Conservation (phyloP, 1,139 yeast genomes). For the Candida smagusa region DNA sequence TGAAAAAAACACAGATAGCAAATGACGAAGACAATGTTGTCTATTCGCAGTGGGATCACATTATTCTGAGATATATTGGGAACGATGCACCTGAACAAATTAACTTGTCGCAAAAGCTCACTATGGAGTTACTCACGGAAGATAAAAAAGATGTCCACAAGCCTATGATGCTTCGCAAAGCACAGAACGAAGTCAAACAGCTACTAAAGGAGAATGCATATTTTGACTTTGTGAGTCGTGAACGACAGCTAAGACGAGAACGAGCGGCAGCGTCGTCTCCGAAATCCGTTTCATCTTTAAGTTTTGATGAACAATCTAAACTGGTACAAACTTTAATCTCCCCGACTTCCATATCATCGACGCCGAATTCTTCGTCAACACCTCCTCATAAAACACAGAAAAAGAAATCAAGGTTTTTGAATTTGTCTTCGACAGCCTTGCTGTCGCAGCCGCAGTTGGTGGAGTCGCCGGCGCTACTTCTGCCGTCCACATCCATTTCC, state of each 20-base stretch:
- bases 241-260: neutral
- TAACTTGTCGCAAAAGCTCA: slow-evolving; percentile 37
- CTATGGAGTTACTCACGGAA: slow-evolving; percentile 30
- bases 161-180: slow-evolving; percentile 37
- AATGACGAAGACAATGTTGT: slow-evolving; percentile 8
- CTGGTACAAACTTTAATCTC: neutral
- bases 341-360: neutral
- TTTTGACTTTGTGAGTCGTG: slow-evolving; percentile 7
- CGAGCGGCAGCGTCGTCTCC: neutral
- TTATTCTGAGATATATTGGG: slow-evolving; percentile 25
- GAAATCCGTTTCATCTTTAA: neutral
- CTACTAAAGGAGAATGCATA: slow-evolving; percentile 47
- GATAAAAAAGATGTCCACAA: slow-evolving; percentile 25
- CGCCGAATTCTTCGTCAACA: neutral
- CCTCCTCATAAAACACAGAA: neutral
- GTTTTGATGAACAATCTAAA: neutral
- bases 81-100: slow-evolving; percentile 43
- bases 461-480: slow-evolving; percentile 5
- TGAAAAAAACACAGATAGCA: slow-evolving; percentile 11
- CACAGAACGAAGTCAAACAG: slow-evolving; percentile 42
- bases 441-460: neutral
- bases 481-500: slow-evolving; percentile 24
- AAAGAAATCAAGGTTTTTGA: slow-evolving; percentile 5
- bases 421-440: slow-evolving; percentile 1
- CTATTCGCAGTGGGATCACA: slow-evolving; percentile 27